Base-by-base conservation (phyloP, 805 yeast species). In the Scheffersomyces stipitis region DNA sequence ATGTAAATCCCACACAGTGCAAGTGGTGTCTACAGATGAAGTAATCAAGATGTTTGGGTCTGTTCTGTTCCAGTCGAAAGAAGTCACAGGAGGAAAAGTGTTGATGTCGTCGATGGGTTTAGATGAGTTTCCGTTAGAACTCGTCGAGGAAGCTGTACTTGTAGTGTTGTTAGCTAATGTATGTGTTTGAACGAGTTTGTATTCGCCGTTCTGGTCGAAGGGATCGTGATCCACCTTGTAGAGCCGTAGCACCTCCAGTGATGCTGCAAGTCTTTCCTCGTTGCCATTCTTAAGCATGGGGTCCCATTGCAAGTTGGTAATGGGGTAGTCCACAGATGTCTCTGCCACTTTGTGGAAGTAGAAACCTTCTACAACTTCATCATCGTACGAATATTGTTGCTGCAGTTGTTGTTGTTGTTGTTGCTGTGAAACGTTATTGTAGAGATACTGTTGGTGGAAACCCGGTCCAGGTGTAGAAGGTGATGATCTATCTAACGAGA, bases 1-100 rank as follows among this genome's bases (percentile, higher is more conserved):
- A 42, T 60, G 54, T 22, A 89, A 60, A 62, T 93, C 98, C 98
- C 99, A 93, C 3, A 89, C 80, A 0, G 98, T 90, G 63, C 99
- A 93, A 0, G 99, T 93, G 1, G 99, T 93, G 62, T 93, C 99
- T 8, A 91, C 86, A 15, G 93, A 82, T 44, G 91, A 78, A 1
- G 97, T 87, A 26, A 93, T 83, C 15, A 89, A 75, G 27, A 80
- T 60, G 33, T 78, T 77, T 3, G 86, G 76, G 49, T 86, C 90
- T 1, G 72, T 68, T 26, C 71, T 64, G 64, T 86, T 88, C 97
- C 99, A 93, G 62, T 93, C 96, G 51, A 93, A 87, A 2, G 95
- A 81, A 0, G 98, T 90, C 35, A 93, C 74, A 4, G 99, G 99
- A 1, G 99, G 95, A 33, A 81, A 67, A 15, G 73, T 73, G 52